Evolutionary conservation across 1,284 basidiomycete genomes (phyloP), one percentile per base, ranked within the genome.

Genomic region (Cryptococcus neoformans): DNA sequence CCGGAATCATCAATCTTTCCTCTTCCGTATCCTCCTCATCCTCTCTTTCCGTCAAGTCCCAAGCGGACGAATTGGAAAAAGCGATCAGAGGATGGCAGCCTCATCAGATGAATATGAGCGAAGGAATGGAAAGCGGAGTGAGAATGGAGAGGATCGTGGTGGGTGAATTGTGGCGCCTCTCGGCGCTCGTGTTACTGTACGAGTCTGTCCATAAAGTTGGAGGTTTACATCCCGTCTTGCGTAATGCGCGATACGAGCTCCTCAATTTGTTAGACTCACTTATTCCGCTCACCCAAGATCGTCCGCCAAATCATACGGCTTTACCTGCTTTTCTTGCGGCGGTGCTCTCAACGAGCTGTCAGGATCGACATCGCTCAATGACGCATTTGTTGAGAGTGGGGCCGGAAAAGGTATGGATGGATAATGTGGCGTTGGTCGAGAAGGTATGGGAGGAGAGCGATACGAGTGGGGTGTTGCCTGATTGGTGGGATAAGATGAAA

Each of bases 361-460:
- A 54, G n/a, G 68, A 70, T 49, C 49, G 68, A n/a, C 49, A 63
- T 21, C 49, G 60, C 9, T 47, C 66, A 0, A 60, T 68, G 62
- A 35, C 55, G 40, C 65, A 63, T 47, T 48, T 70, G 34, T 51
- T 54, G 28, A 58, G 63, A 21, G 54, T 62, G 2, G 68, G 66
- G 1, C 66, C 66, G 4, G 68, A 70, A 48, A 52, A 62, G 11
- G 61, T 68, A 11, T 68, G 66, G 68, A 45, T 66, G 45, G 68
- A 68, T 56, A 70, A 70, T 45, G 63, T 68, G 39, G 62, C 63
- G 0, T 44, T 69, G 21, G 62, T 69, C 12, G 63, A 67, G 38
- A 66, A 63, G 54, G 39, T 70, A 0, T 70, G 68, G 68, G 63
- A 66, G 49, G 68, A 68, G 53, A 57, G 57, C 46, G 68, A 70